Evolutionary conservation across 768 basidiomycete species (phyloP), one percentile per base, ranked within the genome.

Genomic region (Leccinellum albellum): DNA sequence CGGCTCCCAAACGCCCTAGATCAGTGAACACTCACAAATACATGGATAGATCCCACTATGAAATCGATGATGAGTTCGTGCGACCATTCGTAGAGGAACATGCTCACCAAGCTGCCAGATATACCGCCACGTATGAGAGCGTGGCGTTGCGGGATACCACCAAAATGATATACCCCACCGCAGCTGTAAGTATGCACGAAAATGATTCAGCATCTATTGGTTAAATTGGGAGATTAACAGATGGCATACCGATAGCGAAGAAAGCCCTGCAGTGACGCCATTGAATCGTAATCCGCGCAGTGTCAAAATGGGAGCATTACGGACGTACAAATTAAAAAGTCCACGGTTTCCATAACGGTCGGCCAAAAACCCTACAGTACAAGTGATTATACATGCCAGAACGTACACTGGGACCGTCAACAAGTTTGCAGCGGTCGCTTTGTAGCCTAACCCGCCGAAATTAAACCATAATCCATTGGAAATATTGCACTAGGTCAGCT

Each of bases 371-470:
- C 87, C 87, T 29, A 89, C 82, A 0, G 70, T 51, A 64, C 84
- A 87, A 5, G 89, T 91, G 37, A 83, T 68, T 26, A 85, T 73
- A 60, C 87, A 85, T 12, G 89, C 89, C 45, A 83, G 77, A 8
- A 77, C 78, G 64, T 91, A 92, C 35, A 90, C 87, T 0, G 89
- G 90, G 4, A 91, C 88, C 3, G 87, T 88, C 53, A 91, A 70
- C 40, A 91, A 75, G 68, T 91, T 91, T 7, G 90, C 89, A 0
- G 78, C 78, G 0, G 88, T 89, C 4, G 87, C 86, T 15, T 73
- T 72, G 68, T 77, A 90, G 8, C 87, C 87, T 82, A 53, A 49
- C 20, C 32, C 13, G 29, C 26, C 15, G 33, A 6, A 17, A 32
- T 57, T 52, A 59, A 50, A 31, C 46, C 14, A 35, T 23, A 42